These are phyloP conservation scores for Scutellaria galericulata DNA, from an alignment of 257 asterid species.

Conservation along the genomic window DNA sequence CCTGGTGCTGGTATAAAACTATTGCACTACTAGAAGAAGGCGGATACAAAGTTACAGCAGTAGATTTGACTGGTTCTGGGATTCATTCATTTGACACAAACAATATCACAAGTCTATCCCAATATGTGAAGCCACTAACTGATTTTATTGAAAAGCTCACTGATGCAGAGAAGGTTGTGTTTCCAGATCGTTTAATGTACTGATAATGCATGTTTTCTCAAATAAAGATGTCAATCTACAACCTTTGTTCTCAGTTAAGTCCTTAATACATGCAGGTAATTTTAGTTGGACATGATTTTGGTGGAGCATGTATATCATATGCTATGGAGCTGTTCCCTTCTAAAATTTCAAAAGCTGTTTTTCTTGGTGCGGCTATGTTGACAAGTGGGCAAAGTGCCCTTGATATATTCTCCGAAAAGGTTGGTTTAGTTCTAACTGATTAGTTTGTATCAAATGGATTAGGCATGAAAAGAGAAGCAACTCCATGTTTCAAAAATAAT, in stretches of 20 bases:
- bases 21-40: slow-evolving; percentile 86
- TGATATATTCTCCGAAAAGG: slow-evolving; percentile 92
- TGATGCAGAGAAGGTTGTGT: slow-evolving; percentile 80
- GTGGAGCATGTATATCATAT: slow-evolving; percentile 92
- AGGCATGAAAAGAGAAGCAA: slow-evolving; percentile 20
- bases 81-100: slow-evolving; percentile 89
- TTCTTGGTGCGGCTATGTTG: slow-evolving; percentile 91
- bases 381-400: slow-evolving; percentile 84
- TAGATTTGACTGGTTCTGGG: slow-evolving; percentile 96
- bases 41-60: slow-evolving; percentile 93
- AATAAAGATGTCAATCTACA: neutral
- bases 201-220: neutral
- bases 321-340: slow-evolving; percentile 80
- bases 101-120: slow-evolving; percentile 73
- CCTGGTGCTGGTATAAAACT: slow-evolving; percentile 99
- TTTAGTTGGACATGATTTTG: slow-evolving; percentile 97
- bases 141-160: slow-evolving; percentile 72
- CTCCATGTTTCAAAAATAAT: slow-evolving; percentile 4
- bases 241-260: slow-evolving; percentile 28
- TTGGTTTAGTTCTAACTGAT: slow-evolving; percentile 35
- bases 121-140: slow-evolving; percentile 85
- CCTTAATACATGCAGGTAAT: slow-evolving; percentile 67
- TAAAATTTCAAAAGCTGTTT: slow-evolving; percentile 85
- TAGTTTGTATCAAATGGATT: slow-evolving; percentile 6
- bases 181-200: slow-evolving; percentile 29